Evolutionary conservation across 2,329 filamentous ascomycete species (phyloP).

Genomic region (Colletotrichum viniferum): DNA sequence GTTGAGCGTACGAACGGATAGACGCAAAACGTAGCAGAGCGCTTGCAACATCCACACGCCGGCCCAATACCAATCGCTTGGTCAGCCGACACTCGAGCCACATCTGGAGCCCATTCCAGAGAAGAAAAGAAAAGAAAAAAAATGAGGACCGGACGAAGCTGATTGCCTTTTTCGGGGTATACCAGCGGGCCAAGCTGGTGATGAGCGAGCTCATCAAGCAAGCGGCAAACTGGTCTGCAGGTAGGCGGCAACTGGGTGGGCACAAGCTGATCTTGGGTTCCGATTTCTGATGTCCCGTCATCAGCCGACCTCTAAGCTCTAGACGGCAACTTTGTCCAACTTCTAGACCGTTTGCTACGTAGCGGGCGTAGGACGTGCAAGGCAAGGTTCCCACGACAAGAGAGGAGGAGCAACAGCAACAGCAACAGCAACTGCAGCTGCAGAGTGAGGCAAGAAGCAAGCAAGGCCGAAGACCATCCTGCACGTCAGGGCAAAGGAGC

Average conservation of each 20-base stretch:
- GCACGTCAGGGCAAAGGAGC: background rate
- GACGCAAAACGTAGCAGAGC: background rate
- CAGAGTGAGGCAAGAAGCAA: background rate
- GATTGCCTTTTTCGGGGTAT: background rate
- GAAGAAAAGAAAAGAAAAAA: background rate
- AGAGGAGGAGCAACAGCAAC: background rate
- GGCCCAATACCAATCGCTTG: background rate
- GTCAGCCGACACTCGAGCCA: background rate
- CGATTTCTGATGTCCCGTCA: background rate
- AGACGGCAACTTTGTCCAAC: background rate
- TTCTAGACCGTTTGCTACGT: background rate
- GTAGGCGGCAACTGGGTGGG: background rate
- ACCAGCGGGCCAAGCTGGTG: background rate
- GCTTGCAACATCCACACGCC: background rate
- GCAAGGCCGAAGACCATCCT: background rate
- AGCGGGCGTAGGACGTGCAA: background rate
- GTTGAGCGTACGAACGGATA: too few relatives aligned
- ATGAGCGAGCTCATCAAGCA: background rate
- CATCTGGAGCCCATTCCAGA: background rate
- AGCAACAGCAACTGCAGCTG: background rate
- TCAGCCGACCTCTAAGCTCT: background rate
- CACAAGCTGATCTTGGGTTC: background rate
- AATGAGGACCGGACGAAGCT: background rate
- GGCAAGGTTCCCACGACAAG: background rate
- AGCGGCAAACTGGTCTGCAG: background rate